phyloP scores from a whole-genome alignment of 1,284 basidiomycete genomes.

The Sanghuangporus baumii region DNA sequence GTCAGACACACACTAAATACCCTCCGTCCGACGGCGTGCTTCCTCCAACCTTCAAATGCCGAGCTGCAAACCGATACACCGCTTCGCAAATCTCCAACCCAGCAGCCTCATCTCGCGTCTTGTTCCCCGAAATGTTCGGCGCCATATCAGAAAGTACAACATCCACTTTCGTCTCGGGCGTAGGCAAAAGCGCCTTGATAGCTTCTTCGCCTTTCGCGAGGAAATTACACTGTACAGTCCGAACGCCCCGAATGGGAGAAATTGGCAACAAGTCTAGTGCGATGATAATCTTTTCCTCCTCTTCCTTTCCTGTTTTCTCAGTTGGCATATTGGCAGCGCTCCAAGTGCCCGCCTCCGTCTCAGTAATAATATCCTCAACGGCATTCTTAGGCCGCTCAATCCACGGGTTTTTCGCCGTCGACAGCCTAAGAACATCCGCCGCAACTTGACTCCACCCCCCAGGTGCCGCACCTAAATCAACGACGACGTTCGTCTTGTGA shows the following conservation, averaged over 20 bases:
- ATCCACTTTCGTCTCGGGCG: conserved; percentile 38
- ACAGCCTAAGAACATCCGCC: conserved; percentile 51
- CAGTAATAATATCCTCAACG: conserved; percentile 6
- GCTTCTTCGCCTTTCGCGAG: conserved; percentile 47
- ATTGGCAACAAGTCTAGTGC: conserved; percentile 74
- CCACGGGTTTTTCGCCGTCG: not conserved
- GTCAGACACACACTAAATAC: conserved; percentile 56
- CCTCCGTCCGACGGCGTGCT: conserved; percentile 44
- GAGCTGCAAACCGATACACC: conserved; percentile 54
- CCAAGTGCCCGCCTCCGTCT: conserved; percentile 13
- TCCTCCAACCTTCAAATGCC: conserved; percentile 44
- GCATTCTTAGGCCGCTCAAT: not conserved
- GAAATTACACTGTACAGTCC: conserved; percentile 70
- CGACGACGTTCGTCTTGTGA: conserved; percentile 49
- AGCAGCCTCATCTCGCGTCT: conserved; percentile 49
- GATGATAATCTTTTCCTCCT: conserved; percentile 40
- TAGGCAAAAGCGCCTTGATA: conserved; percentile 43
- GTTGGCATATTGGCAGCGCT: conserved; percentile 13
- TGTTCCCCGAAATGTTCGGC: conserved; percentile 62
- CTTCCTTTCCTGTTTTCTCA: conserved; percentile 3
- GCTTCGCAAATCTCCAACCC: conserved; percentile 60
- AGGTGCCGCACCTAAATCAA: conserved; percentile 84
- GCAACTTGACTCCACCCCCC: conserved; percentile 88
- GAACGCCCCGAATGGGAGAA: conserved; percentile 60
- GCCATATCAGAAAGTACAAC: conserved; percentile 78